Base-by-base conservation (phyloP, 1,284 basidiomycete species). In the Chondrostereum purpureum region DNA sequence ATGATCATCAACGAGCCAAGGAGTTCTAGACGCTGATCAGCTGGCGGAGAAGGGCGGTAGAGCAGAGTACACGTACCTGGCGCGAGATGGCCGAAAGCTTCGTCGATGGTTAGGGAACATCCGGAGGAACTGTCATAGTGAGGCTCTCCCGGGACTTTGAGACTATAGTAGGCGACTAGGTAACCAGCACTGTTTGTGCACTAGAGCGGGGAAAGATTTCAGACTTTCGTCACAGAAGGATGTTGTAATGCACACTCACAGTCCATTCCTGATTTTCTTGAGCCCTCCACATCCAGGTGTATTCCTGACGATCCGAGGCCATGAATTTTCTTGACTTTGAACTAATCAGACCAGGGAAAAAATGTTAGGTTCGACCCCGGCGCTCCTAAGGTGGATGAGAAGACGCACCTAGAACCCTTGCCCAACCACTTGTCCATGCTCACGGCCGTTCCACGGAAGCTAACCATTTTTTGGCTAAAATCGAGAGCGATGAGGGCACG, bases 1-100 rank as follows among this genome's bases (percentile, higher is more conserved):
- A 83, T 78, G 51, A 83, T 75, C 57, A 73, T 70, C 38, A 81
- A 58, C 0, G 79, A 73, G 2, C 76, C 77, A 10, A 83, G 66
- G 47, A 83, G 60, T 49, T 83, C 81, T 83, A 50, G 46, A 43
- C 14, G 22, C 35, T 16, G 42, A 8, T 33, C 36, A 42, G 51
- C 43, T 47, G 39, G 48, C 12, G 42, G 43, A 14, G 16, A 48
- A n/a, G 41, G 46, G 3, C 31, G 6, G 40, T 44, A 52, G 46
- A 45, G 24, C 31, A 24, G 39, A 49, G n/a, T 17, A 18, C 16
- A 57, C 70, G 49, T 52, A 79, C 80, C 81, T 45, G 66, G 65
- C 23, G 73, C 73, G 41, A 83, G 63, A 45, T 75, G 66, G 3
- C 67, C 69, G 44, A 73, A 82, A 13, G 67, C 63, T 50, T 83